Percentiles rank a stretch among this genome's conserved stretches.
Conservation (phyloP, 2,329 filamentous ascomycete species). For the Zymoseptoria ardabiliae region DNA sequence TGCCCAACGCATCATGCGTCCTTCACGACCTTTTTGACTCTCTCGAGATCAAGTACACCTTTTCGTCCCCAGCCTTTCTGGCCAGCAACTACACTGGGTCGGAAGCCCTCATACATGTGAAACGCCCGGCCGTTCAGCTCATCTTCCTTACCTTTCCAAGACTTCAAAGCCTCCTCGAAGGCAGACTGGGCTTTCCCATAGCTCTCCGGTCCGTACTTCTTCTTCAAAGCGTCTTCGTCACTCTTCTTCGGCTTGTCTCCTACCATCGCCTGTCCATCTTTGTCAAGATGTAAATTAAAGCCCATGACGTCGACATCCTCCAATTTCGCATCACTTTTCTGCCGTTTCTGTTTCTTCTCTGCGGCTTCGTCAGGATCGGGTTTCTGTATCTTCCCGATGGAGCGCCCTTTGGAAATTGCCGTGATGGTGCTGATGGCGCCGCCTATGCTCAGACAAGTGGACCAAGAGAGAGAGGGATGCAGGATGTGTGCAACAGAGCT, state of each 20-base stretch:
- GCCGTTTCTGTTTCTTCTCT: constrained; percentile 16
- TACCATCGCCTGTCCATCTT: constrained; percentile 20
- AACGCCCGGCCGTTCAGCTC: constrained; percentile 24
- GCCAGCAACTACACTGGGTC: constrained; percentile 21
- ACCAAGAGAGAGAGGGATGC: constrained; percentile 24
- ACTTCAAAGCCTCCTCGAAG: constrained; percentile 16
- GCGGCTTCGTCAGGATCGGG: constrained; percentile 13
- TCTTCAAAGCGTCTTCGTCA: constrained; percentile 21
- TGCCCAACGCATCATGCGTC: not conserved
- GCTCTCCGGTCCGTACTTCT: constrained; percentile 18
- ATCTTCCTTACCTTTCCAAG: constrained; percentile 23
- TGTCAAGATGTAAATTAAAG: constrained; percentile 26
- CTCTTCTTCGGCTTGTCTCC: constrained; percentile 17
- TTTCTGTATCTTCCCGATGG: constrained; percentile 26
- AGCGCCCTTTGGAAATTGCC: constrained; percentile 28
- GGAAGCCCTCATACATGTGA: constrained; percentile 27
- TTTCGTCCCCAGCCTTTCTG: constrained; percentile 30
- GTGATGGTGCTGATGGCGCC: constrained; percentile 27
- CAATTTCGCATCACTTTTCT: constrained; percentile 15
- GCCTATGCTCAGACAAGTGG: constrained; percentile 27
- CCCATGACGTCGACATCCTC: constrained; percentile 27
- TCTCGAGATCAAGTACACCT: constrained; percentile 14
- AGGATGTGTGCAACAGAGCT: constrained; percentile 22
- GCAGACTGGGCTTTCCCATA: constrained; percentile 18
- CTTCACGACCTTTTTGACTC: not conserved